Evolutionary conservation across 805 yeast species (phyloP), one percentile per base, ranked within the genome.

Genomic region (Lachancea kluyveri): DNA sequence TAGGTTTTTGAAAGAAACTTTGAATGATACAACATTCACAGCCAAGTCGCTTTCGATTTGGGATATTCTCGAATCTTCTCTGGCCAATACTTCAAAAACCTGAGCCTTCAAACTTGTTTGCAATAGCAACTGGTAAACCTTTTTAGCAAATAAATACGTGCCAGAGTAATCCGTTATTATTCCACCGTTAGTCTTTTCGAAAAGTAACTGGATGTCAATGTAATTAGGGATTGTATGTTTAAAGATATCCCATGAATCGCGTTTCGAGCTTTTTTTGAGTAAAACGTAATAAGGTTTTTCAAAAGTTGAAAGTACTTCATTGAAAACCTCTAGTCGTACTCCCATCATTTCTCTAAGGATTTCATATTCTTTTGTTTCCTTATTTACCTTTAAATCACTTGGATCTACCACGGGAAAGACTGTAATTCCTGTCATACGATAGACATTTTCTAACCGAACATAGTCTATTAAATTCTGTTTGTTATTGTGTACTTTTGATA

Each of bases 331-430:
- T n/a, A 64, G 46, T 24, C 69, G 42, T n/a, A 64, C 46, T 3
- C 68, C 68, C 1, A 62, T 11, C 43, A 62, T 48, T 13, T 44
- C 42, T 24, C 52, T 36, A 9, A 28, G 30, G 4, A 40, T 36
- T 7, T 35, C 37, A 25, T 44, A 31, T 16, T 37, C 37, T 6
- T 30, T 33, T 3, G 39, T 36, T 6, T 31, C 43, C 1, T 35
- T 31, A 27, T 45, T 29, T 2, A 44, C 20, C 20, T 33, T 27
- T 7, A 51, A 27, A 24, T 53, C 53, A n/a, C 51, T 36, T 4
- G 67, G 65, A 28, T 61, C 64, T 8, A 52, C 52, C 1, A 62
- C 48, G 0, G 68, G 68, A 35, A 64, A 63, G 7, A 52, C 50
- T 3, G 66, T 61, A 3, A 62, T 56, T 1, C 69, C 69, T 45